These are phyloP conservation scores for Apiotrichum mycotoxinovorans DNA, from an alignment of 1,284 basidiomycete genomes.

Conservation along the genomic window DNA sequence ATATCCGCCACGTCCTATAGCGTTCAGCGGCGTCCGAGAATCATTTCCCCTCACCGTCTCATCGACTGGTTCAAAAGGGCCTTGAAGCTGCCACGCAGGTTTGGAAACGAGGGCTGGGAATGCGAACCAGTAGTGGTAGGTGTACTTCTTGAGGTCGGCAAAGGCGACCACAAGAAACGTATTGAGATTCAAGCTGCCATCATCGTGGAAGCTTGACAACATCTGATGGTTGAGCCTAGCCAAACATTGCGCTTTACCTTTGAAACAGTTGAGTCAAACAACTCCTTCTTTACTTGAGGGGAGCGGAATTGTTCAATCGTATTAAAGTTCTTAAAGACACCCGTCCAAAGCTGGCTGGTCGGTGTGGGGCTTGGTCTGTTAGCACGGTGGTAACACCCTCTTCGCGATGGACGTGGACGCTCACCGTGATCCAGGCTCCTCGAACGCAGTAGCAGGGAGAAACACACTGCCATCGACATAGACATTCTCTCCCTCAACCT, in stretches of 20 bases:
- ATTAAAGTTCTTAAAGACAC: constrained; percentile 86
- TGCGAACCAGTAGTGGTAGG: constrained; percentile 96
- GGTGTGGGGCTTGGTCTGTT: constrained; percentile 49
- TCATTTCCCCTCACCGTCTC: not conserved
- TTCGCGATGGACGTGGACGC: not conserved
- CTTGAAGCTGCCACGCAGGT: constrained; percentile 75
- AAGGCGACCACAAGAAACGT: constrained; percentile 86
- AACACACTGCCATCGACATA: constrained; percentile 39
- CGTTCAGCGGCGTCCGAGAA: not conserved
- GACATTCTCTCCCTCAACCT: constrained; percentile 6
- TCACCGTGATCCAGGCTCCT: constrained; percentile 8
- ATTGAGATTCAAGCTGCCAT: constrained; percentile 57
- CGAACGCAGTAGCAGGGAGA: constrained; percentile 33
- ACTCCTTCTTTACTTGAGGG: constrained; percentile 70
- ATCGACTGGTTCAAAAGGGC: not conserved
- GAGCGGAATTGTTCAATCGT: constrained; percentile 94
- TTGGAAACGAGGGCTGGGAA: constrained; percentile 87
- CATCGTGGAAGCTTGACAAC: constrained; percentile 29
- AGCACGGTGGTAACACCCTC: not conserved
- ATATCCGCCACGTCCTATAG: not conserved
- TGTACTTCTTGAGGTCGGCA: constrained; percentile 96
- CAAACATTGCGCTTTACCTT: constrained; percentile 51
- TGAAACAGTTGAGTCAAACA: constrained; percentile 69
- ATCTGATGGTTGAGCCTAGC: constrained; percentile 24
- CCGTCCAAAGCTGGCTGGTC: constrained; percentile 55